Evolutionary conservation across 1,139 yeast species (phyloP), one percentile per base, ranked within the genome.

Genomic region (Magnusiomyces fungicola): DNA sequence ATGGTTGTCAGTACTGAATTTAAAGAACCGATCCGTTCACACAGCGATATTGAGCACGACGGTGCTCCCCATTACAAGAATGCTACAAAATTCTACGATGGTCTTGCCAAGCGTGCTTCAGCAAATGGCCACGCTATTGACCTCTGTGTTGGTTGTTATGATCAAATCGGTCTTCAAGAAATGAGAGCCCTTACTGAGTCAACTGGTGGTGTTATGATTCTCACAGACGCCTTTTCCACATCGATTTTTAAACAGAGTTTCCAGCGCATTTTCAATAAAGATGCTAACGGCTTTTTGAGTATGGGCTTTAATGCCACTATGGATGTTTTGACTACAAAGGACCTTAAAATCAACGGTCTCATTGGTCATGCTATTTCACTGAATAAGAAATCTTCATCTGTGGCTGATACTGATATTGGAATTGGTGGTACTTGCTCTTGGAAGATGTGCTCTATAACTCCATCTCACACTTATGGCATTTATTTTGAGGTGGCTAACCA

Each of bases 1-100:
- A 73, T 88, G 70, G 89, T 92, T 61, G 98, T 92, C 38, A 88
- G 95, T 43, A 81, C 85, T 32, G 94, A 89, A 66, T 77, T 92
- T 65, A 86, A 87, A 66, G 98, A 92, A 69, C 96, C 98, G 50
- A 85, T 94, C 60, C 81, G 99, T 74, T 90, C 97, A 3, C 99
- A 92, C 68, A 89, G 88, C 58, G 98, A 92, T 66, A 87, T 92
- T 59, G 95, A 86, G 64, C 79, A 86, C 56, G 96, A 89, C 61
- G 74, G 81, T 51, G 96, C 97, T 50, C 85, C 85, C 67, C 95
- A 89, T 67, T 87, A 81, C 70, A 88, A 88, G 66, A 85, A 85
- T 64, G 95, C 97, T 2, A 76, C 73, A 57, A 83, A 86, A 65
- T 89, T 79, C 62, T 90, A 88, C 68, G 92, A 85, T 58, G 71